Evolutionary conservation across 768 basidiomycete genomes (phyloP).

Genomic region (Suillus decipiens): DNA sequence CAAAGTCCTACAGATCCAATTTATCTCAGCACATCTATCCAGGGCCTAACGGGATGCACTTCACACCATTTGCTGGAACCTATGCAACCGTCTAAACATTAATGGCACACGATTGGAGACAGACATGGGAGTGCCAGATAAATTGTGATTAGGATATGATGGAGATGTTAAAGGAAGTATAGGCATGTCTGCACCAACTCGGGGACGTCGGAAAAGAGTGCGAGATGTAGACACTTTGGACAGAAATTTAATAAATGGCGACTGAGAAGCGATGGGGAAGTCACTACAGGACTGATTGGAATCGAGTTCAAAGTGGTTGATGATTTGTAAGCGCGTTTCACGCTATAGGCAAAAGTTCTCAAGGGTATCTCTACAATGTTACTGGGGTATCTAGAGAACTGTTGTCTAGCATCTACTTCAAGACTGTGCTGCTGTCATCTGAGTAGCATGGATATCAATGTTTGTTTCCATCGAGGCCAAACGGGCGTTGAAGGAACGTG

Average conservation of each 20-base stretch:
- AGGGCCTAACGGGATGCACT: neutral
- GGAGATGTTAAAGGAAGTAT: slow-evolving; percentile 36
- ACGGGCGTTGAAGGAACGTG: neutral
- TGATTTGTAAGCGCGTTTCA: slow-evolving; percentile 1
- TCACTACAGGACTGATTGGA: slow-evolving; percentile 1
- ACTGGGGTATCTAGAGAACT: neutral
- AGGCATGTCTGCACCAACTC: slow-evolving; percentile 29
- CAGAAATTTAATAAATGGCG: neutral
- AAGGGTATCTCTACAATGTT: too few species aligned
- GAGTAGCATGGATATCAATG: neutral
- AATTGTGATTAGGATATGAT: slow-evolving; percentile 22
- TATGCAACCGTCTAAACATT: slow-evolving; percentile 76
- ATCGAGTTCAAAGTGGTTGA: neutral
- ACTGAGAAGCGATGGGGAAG: neutral
- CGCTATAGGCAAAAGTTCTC: too few species aligned
- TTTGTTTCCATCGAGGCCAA: neutral
- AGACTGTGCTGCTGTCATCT: neutral
- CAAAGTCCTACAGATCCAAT: slow-evolving; percentile 73
- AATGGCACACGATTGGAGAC: slow-evolving; percentile 65
- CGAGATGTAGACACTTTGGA: slow-evolving; percentile 21
- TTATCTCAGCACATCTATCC: slow-evolving; percentile 4
- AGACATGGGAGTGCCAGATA: slow-evolving; percentile 18
- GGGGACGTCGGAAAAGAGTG: slow-evolving; percentile 18
- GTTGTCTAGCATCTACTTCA: neutral
- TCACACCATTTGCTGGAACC: slow-evolving; percentile 86